Base-by-base conservation (phyloP, 2,329 filamentous ascomycete species). In the Aspergillus tanneri region DNA sequence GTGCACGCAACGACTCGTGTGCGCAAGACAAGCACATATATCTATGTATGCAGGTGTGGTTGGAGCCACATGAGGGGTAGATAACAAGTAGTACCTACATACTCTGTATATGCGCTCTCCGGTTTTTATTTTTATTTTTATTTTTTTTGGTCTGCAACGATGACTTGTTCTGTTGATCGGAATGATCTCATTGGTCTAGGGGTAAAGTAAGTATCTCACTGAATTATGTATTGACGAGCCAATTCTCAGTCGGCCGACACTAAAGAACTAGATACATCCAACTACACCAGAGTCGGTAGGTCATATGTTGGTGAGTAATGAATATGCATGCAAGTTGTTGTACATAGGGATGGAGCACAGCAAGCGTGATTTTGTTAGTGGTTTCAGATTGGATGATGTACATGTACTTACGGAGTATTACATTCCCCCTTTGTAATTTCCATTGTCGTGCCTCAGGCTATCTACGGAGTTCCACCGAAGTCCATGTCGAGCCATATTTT, bases 301-400 rank as follows among this genome's bases (percentile, higher is more conserved):
- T 32, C 28, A 32, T 32, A 32, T 32, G 28, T 32, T 32, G 40
- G 28, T 19, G 19, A 24, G 22, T 23, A 38, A 24, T 39, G 30
- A 18, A 16, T 27, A n/a, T 46, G 43, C 35, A 38, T 18, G 43
- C 25, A 34, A 34, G 36, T 28, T 36, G 22, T 34, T 27, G 34
- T 28, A 46, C 42, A 45, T 45, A 9, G 22, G n/a, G 22, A 34
- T 12, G 30, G 41, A 16, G 28, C 24, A 35, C 41, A 44, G 23
- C 12, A 19, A 18, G 16, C 21, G 9, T 28, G 24, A 32, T 19
- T 34, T 30, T n/a, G n/a, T n/a, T n/a, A n/a, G n/a, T n/a, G 11
- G 10, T 16, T n/a, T 32, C 28, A 7, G 28, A 12, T 32, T n/a
- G 28, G 9, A 12, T 12, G 12, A n/a, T 11, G 25, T 28, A 28